These are phyloP conservation scores for Pseudogymnoascus verrucosus DNA, from an alignment of 2,329 filamentous ascomycete genomes.

Conservation along the genomic window DNA sequence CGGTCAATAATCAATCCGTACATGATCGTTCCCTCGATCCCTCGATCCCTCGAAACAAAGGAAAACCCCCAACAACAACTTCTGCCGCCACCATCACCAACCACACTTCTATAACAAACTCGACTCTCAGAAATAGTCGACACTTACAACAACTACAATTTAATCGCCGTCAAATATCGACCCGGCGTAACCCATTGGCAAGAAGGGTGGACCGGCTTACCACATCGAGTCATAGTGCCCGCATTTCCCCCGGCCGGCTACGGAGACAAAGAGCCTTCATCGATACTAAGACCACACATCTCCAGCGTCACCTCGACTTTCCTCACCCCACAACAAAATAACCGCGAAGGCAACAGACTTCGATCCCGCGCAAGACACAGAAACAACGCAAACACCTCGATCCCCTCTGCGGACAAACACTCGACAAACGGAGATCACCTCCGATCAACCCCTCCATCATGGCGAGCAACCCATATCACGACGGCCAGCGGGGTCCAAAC, in stretches of 20 bases:
- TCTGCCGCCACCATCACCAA: background rate
- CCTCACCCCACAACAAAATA: background rate
- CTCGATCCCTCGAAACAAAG: background rate
- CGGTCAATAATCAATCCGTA: background rate
- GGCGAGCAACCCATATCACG: background rate
- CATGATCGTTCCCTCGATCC: background rate
- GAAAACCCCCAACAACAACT: background rate
- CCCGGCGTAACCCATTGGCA: background rate
- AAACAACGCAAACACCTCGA: background rate
- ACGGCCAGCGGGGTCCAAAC: slow-evolving; percentile 57
- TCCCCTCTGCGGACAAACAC: background rate
- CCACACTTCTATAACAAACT: background rate
- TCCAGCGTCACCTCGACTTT: background rate
- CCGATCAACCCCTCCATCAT: background rate
- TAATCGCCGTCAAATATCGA: background rate
- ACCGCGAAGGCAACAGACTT: background rate
- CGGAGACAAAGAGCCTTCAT: background rate
- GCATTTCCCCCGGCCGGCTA: background rate
- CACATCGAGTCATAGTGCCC: background rate
- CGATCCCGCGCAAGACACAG: background rate
- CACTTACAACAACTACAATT: background rate
- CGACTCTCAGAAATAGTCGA: background rate
- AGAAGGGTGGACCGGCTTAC: background rate
- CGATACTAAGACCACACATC: background rate
- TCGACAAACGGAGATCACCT: background rate